phyloP scores from a whole-genome alignment of 495 filamentous ascomycete species.

The Sporormia fimetaria region DNA sequence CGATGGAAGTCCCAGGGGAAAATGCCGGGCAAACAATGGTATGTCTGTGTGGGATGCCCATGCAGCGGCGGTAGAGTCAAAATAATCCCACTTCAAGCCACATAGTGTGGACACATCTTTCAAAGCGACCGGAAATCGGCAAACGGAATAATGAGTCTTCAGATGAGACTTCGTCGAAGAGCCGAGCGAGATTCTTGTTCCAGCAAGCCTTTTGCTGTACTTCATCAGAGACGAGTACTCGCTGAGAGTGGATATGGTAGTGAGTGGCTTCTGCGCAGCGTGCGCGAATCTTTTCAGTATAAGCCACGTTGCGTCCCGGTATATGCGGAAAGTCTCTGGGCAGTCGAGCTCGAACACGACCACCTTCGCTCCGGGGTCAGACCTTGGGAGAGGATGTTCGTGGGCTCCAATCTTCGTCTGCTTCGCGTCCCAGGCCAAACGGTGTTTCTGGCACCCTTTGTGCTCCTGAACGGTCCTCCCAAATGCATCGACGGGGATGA shows the following conservation, averaged over 20 bases:
- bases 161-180: constrained; percentile 34
- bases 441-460: constrained; percentile 34
- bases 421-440: constrained; percentile 21
- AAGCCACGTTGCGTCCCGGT: constrained; percentile 38
- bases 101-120: constrained; percentile 24
- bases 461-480: constrained; percentile 1
- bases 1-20: constrained; percentile 22
- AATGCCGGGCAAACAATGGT: constrained; percentile 30
- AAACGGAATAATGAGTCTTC: constrained; percentile 28
- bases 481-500: neutral
- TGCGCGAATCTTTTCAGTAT: constrained; percentile 26
- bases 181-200: constrained; percentile 28
- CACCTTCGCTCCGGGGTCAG: constrained; percentile 23
- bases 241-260: neutral
- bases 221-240: constrained; percentile 19
- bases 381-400: constrained; percentile 39
- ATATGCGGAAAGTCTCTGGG: constrained; percentile 32
- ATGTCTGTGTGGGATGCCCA: constrained; percentile 22
- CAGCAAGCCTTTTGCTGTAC: constrained; percentile 5
- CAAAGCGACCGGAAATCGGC: constrained; percentile 28
- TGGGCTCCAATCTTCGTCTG: constrained; percentile 34
- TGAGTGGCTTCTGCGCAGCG: neutral
- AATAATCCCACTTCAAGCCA: constrained; percentile 29
- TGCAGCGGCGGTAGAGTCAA: constrained; percentile 18
- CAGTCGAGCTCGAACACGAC: constrained; percentile 39